These are phyloP conservation scores for Aciculosporium take DNA, from an alignment of 2,329 filamentous ascomycete species.

Conservation along the genomic window DNA sequence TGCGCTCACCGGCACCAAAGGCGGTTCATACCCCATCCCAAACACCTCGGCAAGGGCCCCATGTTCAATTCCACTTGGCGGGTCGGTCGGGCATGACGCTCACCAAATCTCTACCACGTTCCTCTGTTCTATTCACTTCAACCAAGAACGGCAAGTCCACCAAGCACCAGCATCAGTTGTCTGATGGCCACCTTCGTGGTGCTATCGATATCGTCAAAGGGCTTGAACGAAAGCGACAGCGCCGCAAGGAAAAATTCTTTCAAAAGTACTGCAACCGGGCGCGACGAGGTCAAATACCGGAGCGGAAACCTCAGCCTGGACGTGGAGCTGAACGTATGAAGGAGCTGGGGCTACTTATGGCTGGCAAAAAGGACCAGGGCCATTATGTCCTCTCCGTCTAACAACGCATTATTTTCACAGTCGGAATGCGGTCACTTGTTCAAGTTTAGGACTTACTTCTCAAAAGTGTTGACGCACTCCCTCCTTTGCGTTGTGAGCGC, in stretches of 20 bases:
- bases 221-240: slow-evolving; percentile 82
- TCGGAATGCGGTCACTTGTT: neutral
- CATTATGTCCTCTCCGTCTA: slow-evolving; percentile 67
- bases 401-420: slow-evolving; percentile 10
- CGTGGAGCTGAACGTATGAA: slow-evolving; percentile 84
- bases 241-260: slow-evolving; percentile 83
- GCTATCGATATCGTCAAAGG: slow-evolving; percentile 97
- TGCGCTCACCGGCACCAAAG: slow-evolving; percentile 55
- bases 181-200: slow-evolving; percentile 61
- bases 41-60: slow-evolving; percentile 26
- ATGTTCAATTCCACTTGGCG: slow-evolving; percentile 24
- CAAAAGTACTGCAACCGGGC: slow-evolving; percentile 80
- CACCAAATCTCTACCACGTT: slow-evolving; percentile 77
- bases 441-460: neutral
- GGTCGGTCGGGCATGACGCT: slow-evolving; percentile 53
- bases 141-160: slow-evolving; percentile 28
- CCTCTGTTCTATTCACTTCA: slow-evolving; percentile 54
- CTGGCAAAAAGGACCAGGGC: slow-evolving; percentile 59
- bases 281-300: slow-evolving; percentile 48
- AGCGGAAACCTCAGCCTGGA: slow-evolving; percentile 60
- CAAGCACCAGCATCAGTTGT: slow-evolving; percentile 17
- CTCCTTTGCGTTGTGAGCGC: neutral
- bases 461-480: neutral
- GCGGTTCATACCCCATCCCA: slow-evolving; percentile 21
- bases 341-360: slow-evolving; percentile 70